These are phyloP conservation scores for Debaryomyces sp. DNA, from an alignment of 1,139 yeast species.

Conservation along the genomic window DNA sequence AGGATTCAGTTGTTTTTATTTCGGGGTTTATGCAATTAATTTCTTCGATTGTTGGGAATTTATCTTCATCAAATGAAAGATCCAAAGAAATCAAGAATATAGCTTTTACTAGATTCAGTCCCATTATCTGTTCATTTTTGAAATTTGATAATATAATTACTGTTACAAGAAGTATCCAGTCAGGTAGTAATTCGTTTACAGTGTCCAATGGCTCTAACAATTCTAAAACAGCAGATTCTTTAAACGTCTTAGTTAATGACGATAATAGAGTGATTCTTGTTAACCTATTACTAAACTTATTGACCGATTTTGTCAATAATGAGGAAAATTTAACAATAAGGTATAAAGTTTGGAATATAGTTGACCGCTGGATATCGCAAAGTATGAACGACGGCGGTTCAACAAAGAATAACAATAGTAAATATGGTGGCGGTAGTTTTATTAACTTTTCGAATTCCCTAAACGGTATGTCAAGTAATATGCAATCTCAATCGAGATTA, in stretches of 20 bases:
- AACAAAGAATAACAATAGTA: neutral
- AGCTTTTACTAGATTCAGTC: conserved; percentile 38
- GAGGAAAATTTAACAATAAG: conserved; percentile 38
- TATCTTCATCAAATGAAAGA: conserved; percentile 26
- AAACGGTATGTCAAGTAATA: neutral
- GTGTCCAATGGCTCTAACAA: conserved; percentile 10
- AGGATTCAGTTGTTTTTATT: conserved; percentile 77
- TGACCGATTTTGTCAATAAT: conserved; percentile 53
- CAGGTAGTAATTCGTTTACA: neutral
- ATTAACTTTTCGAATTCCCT: neutral
- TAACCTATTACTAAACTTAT: conserved; percentile 37
- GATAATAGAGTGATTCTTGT: conserved; percentile 39
- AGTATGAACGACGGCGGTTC: conserved; percentile 21
- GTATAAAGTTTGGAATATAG: conserved; percentile 62
- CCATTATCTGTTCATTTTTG: conserved; percentile 39
- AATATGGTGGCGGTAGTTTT: conserved; percentile 1
- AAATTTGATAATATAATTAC: conserved; percentile 44
- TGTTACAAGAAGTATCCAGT: conserved; percentile 15
- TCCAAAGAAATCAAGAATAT: conserved; percentile 32
- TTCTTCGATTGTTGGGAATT: conserved; percentile 37
- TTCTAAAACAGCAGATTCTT: conserved; percentile 26
- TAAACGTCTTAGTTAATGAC: conserved; percentile 33
- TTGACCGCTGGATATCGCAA: conserved; percentile 77
- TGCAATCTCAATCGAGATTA: conserved; percentile 17
- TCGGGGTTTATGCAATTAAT: conserved; percentile 64